Percentiles rank a stretch among this genome's conserved stretches.
phyloP scores from a whole-genome alignment of 495 filamentous ascomycete species.

The Aspergillus kassunensis region DNA sequence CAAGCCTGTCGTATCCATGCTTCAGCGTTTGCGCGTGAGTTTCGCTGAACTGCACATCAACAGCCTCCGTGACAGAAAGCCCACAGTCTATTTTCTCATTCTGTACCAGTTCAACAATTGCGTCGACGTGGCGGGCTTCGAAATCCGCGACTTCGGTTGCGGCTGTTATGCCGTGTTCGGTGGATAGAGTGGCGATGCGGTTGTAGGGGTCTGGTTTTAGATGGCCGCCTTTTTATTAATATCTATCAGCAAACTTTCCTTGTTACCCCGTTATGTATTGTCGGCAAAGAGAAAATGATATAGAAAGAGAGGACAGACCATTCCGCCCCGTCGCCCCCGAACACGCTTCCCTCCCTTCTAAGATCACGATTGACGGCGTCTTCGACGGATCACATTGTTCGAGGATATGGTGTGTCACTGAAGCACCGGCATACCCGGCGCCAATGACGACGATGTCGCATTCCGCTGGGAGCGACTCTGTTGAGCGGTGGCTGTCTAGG shows the following conservation, averaged over 20 bases:
- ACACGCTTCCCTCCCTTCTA: constrained; percentile 79
- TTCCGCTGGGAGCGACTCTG: not conserved
- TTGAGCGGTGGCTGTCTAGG: not conserved
- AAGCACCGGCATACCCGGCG: not conserved
- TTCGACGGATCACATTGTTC: not conserved
- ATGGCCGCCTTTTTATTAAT: constrained; percentile 26
- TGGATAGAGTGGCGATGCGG: constrained; percentile 18
- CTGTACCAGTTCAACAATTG: constrained; percentile 24
- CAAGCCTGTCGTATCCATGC: constrained; percentile 16
- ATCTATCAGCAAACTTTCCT: not conserved
- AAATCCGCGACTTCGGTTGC: constrained; percentile 33
- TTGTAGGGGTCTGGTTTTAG: constrained; percentile 36
- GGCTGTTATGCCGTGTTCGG: constrained; percentile 28
- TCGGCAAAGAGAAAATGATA: not conserved
- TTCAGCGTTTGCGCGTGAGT: constrained; percentile 20
- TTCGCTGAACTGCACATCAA: constrained; percentile 27
- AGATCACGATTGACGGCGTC: constrained; percentile 52
- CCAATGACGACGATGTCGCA: constrained; percentile 1
- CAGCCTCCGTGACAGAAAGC: constrained; percentile 22
- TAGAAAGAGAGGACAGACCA: constrained; percentile 14
- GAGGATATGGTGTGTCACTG: constrained; percentile 1
- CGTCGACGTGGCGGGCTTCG: constrained; percentile 27
- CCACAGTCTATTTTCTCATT: constrained; percentile 33
- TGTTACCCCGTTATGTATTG: not conserved
- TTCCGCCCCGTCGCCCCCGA: constrained; percentile 74